These are phyloP conservation scores for Quercus lobata DNA, from an alignment of 331 rosid species.

Conservation along the genomic window DNA sequence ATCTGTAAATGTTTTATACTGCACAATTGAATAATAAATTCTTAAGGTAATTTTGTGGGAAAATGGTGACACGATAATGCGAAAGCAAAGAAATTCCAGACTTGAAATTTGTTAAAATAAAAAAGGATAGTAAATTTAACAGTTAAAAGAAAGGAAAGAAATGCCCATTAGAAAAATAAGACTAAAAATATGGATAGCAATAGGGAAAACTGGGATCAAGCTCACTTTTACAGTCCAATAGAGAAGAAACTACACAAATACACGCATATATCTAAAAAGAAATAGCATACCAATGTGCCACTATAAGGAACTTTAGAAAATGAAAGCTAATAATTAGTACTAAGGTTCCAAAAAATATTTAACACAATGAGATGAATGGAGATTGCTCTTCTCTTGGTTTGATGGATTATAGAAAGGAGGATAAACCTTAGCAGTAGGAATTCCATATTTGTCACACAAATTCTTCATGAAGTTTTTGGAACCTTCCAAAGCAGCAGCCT, in stretches of 20 bases:
- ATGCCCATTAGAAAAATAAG: background rate
- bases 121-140: background rate
- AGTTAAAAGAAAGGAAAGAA: background rate
- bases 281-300: background rate
- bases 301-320: background rate
- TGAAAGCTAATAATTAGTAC: background rate
- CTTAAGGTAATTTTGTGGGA: background rate
- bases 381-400: background rate
- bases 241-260: background rate
- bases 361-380: background rate
- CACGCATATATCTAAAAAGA: background rate
- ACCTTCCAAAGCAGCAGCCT: constrained; percentile 97
- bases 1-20: constrained; percentile 79
- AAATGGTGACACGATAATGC: background rate
- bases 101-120: background rate
- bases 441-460: constrained; percentile 79
- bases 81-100: background rate
- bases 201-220: background rate
- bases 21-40: constrained; percentile 31
- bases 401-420: background rate
- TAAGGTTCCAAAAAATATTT: background rate
- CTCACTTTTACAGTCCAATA: background rate
- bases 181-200: background rate
- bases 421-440: constrained; percentile 95
- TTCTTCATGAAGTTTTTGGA: constrained; percentile 93